phyloP scores from a whole-genome alignment of 331 rosid species.

The Rhamnella rubrinervis region DNA sequence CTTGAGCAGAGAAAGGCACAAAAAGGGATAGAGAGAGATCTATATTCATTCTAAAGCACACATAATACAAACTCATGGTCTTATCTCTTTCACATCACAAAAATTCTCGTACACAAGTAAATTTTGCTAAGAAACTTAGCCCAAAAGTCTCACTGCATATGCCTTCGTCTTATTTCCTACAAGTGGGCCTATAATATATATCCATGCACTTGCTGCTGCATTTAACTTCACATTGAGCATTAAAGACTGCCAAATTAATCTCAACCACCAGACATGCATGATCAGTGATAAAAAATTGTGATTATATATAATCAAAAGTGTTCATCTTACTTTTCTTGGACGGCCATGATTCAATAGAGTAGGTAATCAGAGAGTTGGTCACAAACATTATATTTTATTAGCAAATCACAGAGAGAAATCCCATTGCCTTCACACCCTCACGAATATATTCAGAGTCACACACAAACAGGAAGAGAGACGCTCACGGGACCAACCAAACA shows the following conservation, averaged over 20 bases:
- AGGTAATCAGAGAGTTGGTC: conserved; percentile 13
- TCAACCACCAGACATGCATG: conserved; percentile 1
- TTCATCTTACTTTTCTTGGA: conserved; percentile 22
- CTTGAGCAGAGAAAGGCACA: conserved; percentile 9
- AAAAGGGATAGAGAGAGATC: background rate
- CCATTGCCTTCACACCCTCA: conserved; percentile 7
- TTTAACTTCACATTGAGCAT: background rate
- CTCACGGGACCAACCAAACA: conserved; percentile 67
- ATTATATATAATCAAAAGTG: background rate
- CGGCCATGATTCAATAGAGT: conserved; percentile 27
- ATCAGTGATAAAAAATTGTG: no score
- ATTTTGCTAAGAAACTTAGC: background rate
- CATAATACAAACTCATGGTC: background rate
- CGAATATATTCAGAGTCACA: conserved; percentile 44
- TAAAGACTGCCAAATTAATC: conserved; percentile 15
- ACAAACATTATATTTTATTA: conserved; percentile 5
- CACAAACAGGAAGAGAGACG: conserved; percentile 44
- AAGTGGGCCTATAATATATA: conserved; percentile 8
- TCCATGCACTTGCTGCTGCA: conserved; percentile 4
- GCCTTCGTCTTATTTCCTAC: background rate
- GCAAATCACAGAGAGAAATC: conserved; percentile 6
- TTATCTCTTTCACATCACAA: conserved; percentile 19
- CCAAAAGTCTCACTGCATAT: background rate
- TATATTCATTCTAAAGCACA: background rate
- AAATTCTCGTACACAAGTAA: conserved; percentile 15